Percentiles rank a stretch among this genome's conserved stretches.
These are phyloP conservation scores for Mycena amicta DNA, from an alignment of 768 basidiomycete species.

Conservation along the genomic window DNA sequence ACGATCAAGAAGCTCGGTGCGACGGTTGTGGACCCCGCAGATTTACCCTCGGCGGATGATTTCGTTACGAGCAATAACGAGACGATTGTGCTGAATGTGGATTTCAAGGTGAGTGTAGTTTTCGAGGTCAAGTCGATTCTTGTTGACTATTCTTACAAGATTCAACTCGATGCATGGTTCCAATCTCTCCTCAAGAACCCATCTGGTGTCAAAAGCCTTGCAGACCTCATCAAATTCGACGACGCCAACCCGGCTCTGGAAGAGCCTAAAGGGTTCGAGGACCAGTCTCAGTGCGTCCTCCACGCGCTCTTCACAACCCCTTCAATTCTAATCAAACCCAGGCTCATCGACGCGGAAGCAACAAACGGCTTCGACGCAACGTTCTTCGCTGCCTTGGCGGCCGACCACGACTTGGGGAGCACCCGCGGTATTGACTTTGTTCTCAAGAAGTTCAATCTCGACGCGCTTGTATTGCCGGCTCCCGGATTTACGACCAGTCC, in stretches of 20 bases:
- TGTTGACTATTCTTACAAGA: conserved; percentile 32
- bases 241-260: conserved; percentile 53
- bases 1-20: conserved; percentile 45
- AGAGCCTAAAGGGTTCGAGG: conserved; percentile 38
- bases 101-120: conserved; percentile 55
- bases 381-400: conserved; percentile 46
- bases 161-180: conserved; percentile 55
- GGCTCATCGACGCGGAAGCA: conserved; percentile 40
- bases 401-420: conserved; percentile 48
- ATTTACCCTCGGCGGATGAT: conserved; percentile 57
- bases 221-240: conserved; percentile 62
- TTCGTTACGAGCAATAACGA: conserved; percentile 52
- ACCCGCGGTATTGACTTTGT: conserved; percentile 56
- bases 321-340: conserved; percentile 15
- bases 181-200: conserved; percentile 52
- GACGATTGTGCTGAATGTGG: conserved; percentile 49
- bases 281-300: conserved; percentile 38
- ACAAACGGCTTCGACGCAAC: conserved; percentile 45
- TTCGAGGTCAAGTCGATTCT: background rate
- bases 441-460: conserved; percentile 45
- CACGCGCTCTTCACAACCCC: background rate
- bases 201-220: conserved; percentile 54
- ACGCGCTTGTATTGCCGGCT: conserved; percentile 55
- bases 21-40: conserved; percentile 62
- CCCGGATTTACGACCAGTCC: conserved; percentile 39